These are phyloP conservation scores for Ascochyta koolunga DNA, from an alignment of 2,329 filamentous ascomycete species.

Conservation along the genomic window DNA sequence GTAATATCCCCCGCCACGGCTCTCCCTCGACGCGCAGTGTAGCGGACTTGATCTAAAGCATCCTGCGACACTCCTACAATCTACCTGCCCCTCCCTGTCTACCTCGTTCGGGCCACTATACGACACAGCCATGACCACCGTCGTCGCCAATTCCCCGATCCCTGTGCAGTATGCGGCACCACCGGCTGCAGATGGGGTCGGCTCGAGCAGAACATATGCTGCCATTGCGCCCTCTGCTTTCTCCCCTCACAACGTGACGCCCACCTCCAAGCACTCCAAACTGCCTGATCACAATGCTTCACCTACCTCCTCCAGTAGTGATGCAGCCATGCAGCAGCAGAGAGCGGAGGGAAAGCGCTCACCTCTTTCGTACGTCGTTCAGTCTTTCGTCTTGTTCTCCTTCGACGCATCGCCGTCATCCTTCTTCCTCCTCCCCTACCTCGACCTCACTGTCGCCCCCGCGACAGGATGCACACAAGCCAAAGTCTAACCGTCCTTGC, in stretches of 20 bases:
- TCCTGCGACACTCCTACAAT: slow-evolving; percentile 46
- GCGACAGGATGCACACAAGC: slow-evolving; percentile 18
- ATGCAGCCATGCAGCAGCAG: slow-evolving; percentile 43
- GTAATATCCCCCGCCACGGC: slow-evolving; percentile 34
- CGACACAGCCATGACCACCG: slow-evolving; percentile 53
- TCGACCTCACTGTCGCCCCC: slow-evolving; percentile 39
- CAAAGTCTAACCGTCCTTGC: slow-evolving; percentile 47
- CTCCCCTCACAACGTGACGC: slow-evolving; percentile 48
- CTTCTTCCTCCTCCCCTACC: slow-evolving; percentile 32
- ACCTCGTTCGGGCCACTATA: slow-evolving; percentile 22
- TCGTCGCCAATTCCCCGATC: slow-evolving; percentile 52
- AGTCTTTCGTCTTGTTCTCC: slow-evolving; percentile 34
- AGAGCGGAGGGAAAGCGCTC: slow-evolving; percentile 59
- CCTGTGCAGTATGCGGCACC: slow-evolving; percentile 48
- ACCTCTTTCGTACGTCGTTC: slow-evolving; percentile 57
- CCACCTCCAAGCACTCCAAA: slow-evolving; percentile 44
- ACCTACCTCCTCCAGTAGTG: slow-evolving; percentile 48
- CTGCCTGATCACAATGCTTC: slow-evolving; percentile 47
- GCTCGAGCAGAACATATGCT: slow-evolving; percentile 52
- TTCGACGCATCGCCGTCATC: slow-evolving; percentile 21
- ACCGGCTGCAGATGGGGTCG: slow-evolving; percentile 43
- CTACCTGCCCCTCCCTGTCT: slow-evolving; percentile 28
- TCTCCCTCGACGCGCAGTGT: slow-evolving; percentile 45
- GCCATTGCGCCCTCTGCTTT: slow-evolving; percentile 52
- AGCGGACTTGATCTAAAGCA: slow-evolving; percentile 38